Evolutionary conservation across 1,284 basidiomycete species (phyloP), one percentile per base, ranked within the genome.

Genomic region (Naganishia liquefaciens): DNA sequence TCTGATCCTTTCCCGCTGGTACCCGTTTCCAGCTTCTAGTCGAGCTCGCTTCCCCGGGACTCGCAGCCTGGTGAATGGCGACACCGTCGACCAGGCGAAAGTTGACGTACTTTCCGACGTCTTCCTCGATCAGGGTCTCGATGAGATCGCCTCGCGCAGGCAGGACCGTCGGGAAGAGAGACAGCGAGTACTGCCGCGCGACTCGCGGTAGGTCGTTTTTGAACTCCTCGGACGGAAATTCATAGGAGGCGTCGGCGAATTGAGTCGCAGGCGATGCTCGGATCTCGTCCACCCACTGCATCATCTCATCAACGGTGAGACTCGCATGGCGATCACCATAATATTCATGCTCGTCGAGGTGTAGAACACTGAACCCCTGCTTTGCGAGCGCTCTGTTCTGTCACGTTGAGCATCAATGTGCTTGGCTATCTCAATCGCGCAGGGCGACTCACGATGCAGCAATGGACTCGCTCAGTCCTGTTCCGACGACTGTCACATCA

Each of bases 1-100:
- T 85, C 67, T 93, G 90, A 77, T 95, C 93, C 76, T 97, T 98
- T 79, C 86, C 90, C 30, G 88, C 87, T 0, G 95, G 95, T 0
- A 98, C 94, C 52, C 80, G 82, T 70, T 84, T 84, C 55, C 68
- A 11, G 21, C 28, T 37, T 5, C 68, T 15, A 19, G 9, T 15
- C 61, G 51, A 19, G 52, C 60, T 25, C 57, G 33, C 51, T 53
- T 60, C 44, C 67, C 54, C 19, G 15, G 13, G 39, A 7, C 54
- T 17, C 33, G 43, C 13, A 71, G 60, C 58, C 68, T 65, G 39
- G n/a, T 62, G 33, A 4, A 58, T 50, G 11, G 82, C 84, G 11
- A 92, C 82, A 9, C 84, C 83, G 62, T 93, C 90, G n/a, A 98
- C 81, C 1, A 97, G 82, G 55, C 89, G 87, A 76, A 96, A 98